Conservation (phyloP, 2,329 filamentous ascomycete genomes). For the Fusarium sp. region DNA sequence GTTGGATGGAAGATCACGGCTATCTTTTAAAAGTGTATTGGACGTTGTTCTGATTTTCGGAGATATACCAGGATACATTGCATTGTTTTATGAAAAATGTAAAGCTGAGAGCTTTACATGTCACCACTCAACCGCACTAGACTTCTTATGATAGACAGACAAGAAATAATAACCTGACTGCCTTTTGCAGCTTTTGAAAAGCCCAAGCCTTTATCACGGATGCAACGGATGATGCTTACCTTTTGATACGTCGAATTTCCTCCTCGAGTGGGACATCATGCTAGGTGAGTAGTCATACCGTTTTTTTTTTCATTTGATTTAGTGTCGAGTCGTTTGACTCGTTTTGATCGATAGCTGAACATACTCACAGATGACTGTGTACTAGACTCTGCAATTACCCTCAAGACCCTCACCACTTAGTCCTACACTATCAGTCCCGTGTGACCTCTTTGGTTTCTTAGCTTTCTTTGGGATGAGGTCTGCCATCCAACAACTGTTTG, state of each 20-base stretch:
- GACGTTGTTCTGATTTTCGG: not conserved
- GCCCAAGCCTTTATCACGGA: not conserved
- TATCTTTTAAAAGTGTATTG: not conserved
- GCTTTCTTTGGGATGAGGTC: not conserved
- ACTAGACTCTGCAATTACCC: not conserved
- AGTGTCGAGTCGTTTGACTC: not conserved
- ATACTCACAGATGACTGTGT: too few species aligned
- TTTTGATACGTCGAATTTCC: not conserved
- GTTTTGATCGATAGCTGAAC: not conserved
- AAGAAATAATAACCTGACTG: not conserved
- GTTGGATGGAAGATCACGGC: slow-evolving; percentile 29
- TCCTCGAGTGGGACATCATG: not conserved
- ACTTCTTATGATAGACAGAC: not conserved
- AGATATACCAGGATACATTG: not conserved
- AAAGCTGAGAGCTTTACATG: not conserved
- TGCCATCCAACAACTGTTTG: not conserved
- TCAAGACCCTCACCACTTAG: not conserved
- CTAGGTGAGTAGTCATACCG: too few species aligned
- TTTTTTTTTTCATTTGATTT: too few species aligned
- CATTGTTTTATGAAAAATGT: not conserved
- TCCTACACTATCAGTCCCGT: not conserved
- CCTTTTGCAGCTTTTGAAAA: not conserved
- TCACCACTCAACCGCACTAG: not conserved
- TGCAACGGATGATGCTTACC: not conserved
- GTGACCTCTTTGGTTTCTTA: not conserved